phyloP scores from a whole-genome alignment of 768 basidiomycete species.

The Vishniacozyma victoriae region DNA sequence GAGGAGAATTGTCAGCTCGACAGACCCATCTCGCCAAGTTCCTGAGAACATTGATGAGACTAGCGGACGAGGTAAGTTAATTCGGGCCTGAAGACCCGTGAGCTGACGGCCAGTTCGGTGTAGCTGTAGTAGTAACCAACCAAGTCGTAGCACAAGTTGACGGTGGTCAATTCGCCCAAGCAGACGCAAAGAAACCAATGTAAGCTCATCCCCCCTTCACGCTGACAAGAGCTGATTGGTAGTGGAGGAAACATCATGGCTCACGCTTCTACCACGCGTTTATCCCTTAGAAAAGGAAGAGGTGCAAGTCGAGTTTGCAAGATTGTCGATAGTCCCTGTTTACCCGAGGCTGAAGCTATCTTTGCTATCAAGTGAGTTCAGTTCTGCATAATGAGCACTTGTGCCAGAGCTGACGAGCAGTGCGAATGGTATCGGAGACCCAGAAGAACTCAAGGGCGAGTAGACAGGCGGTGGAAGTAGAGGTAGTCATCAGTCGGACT shows the following conservation, averaged over 20 bases:
- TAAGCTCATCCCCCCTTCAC: slow-evolving; percentile 9
- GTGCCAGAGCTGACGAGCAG: slow-evolving; percentile 47
- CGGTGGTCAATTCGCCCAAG: slow-evolving; percentile 79
- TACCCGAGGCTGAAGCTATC: slow-evolving; percentile 91
- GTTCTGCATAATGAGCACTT: background rate
- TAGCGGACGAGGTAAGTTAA: slow-evolving; percentile 83
- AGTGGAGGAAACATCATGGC: slow-evolving; percentile 96
- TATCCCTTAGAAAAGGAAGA: slow-evolving; percentile 87
- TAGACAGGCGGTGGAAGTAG: background rate
- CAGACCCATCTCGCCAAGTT: slow-evolving; percentile 96
- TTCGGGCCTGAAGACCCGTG: background rate
- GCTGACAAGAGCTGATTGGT: background rate
- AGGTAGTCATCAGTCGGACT: background rate
- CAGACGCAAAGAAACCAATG: slow-evolving; percentile 95
- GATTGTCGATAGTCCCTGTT: slow-evolving; percentile 95
- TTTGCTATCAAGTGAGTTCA: slow-evolving; percentile 67
- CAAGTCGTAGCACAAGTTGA: slow-evolving; percentile 99
- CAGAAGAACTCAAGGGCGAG: slow-evolving; percentile 60
- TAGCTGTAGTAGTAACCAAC: slow-evolving; percentile 94
- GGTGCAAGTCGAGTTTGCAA: slow-evolving; percentile 90
- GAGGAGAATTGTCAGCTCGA: slow-evolving; percentile 88
- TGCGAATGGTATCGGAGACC: slow-evolving; percentile 83
- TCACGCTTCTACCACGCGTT: slow-evolving; percentile 91
- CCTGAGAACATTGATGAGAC: slow-evolving; percentile 78
- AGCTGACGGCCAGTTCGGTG: slow-evolving; percentile 66